Conservation (phyloP, 768 basidiomycete genomes). For the Hericium coralloides region DNA sequence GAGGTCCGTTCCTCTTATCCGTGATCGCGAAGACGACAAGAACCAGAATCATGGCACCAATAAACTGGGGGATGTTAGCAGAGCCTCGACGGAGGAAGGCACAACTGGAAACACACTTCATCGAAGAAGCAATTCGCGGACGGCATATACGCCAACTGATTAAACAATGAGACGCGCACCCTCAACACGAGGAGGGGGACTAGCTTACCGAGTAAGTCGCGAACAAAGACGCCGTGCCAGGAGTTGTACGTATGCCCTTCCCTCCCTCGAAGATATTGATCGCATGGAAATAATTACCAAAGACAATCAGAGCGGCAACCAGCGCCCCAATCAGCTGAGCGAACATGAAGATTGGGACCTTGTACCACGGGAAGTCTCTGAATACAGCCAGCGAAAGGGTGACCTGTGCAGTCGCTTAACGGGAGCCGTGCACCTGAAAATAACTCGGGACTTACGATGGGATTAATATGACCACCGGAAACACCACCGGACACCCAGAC, state of each 20-base stretch:
- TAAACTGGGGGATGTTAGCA: conserved; percentile 29
- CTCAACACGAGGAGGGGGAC: background rate
- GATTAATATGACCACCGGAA: conserved; percentile 57
- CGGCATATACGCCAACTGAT: conserved; percentile 33
- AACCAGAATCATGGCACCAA: conserved; percentile 46
- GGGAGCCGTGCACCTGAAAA: background rate
- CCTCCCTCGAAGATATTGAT: conserved; percentile 59
- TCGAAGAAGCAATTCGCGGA: conserved; percentile 36
- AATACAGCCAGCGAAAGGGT: conserved; percentile 62
- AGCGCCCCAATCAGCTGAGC: conserved; percentile 56
- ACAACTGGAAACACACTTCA: conserved; percentile 22
- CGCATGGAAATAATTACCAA: conserved; percentile 60
- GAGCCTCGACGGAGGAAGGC: background rate
- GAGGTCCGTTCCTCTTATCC: conserved; percentile 43
- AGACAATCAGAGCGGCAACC: conserved; percentile 47
- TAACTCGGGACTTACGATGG: conserved; percentile 17
- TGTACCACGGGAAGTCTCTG: conserved; percentile 72
- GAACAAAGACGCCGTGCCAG: conserved; percentile 45
- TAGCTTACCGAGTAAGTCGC: conserved; percentile 45
- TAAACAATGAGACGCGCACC: too few species aligned
- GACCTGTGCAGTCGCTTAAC: conserved; percentile 31
- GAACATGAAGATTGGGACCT: conserved; percentile 63
- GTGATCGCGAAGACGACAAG: conserved; percentile 43
- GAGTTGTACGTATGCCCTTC: conserved; percentile 41
- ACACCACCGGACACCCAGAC: conserved; percentile 60